phyloP scores from a whole-genome alignment of 441 rosid species.

The Erodium chrysanthum region DNA sequence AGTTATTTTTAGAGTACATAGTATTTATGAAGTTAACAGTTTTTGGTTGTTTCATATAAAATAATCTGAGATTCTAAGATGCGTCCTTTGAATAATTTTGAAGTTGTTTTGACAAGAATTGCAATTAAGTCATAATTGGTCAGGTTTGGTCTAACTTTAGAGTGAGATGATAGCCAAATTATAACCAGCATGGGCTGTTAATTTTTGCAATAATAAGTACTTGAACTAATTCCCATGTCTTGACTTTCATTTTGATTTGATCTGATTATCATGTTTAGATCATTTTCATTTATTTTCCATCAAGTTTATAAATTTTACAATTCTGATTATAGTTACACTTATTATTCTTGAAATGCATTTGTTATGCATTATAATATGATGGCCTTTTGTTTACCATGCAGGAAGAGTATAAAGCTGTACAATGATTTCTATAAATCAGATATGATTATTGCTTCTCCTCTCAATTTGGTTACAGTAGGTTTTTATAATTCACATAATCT shows the following conservation, averaged over 20 bases:
- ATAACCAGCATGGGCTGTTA: not conserved
- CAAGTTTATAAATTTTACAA: not conserved
- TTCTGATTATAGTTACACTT: not conserved
- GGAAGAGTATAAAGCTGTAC: slow-evolving; percentile 77
- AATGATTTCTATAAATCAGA: slow-evolving; percentile 87
- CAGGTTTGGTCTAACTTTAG: not conserved
- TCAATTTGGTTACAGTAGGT: slow-evolving; percentile 54
- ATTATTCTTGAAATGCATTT: not conserved
- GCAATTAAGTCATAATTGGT: not conserved
- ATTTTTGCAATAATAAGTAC: not conserved
- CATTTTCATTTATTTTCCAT: not conserved
- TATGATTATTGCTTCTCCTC: slow-evolving; percentile 85
- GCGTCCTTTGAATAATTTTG: not conserved
- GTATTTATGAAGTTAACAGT: not conserved
- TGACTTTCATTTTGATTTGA: not conserved
- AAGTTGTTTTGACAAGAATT: not conserved
- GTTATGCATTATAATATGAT: not conserved
- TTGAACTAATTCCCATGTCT: not conserved
- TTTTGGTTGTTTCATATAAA: not conserved
- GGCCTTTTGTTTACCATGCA: slow-evolving; percentile 19
- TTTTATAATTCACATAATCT: slow-evolving; percentile 6
- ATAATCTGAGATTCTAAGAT: not conserved
- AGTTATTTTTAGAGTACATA: not conserved
- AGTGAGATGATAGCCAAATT: not conserved
- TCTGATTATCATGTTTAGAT: not conserved